phyloP scores from a whole-genome alignment of 441 rosid species.

The Populus tomentosa region DNA sequence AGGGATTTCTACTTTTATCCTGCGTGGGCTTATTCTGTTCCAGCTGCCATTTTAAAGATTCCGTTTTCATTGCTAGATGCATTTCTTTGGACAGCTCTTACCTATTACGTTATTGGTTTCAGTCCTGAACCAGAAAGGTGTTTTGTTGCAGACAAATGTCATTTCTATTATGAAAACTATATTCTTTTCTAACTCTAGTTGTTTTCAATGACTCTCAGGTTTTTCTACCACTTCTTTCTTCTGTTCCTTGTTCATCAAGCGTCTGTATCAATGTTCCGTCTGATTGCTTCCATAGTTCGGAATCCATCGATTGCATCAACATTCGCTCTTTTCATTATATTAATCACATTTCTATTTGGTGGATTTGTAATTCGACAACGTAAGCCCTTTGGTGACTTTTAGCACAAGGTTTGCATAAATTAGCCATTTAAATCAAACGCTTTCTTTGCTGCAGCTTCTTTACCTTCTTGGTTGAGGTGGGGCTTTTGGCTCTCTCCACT shows the following conservation, averaged over 20 bases:
- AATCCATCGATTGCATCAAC: constrained; percentile 23
- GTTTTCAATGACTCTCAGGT: constrained; percentile 13
- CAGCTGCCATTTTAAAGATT: constrained; percentile 22
- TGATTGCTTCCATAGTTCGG: constrained; percentile 24
- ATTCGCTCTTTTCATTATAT: neutral
- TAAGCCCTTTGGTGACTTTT: constrained; percentile 11
- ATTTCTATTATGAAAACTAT: neutral
- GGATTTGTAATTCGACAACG: constrained; percentile 35
- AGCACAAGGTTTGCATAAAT: neutral
- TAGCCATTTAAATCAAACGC: neutral
- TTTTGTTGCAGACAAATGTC: neutral
- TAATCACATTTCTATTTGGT: constrained; percentile 26
- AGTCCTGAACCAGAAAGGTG: constrained; percentile 28
- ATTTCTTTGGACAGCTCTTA: constrained; percentile 26
- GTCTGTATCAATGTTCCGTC: constrained; percentile 26
- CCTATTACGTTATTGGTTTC: constrained; percentile 32
- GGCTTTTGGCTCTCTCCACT: constrained; percentile 48
- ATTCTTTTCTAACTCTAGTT: neutral
- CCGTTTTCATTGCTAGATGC: constrained; percentile 29
- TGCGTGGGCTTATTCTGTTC: constrained; percentile 30
- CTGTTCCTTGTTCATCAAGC: constrained; percentile 22
- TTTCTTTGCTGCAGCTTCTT: constrained; percentile 30
- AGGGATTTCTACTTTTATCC: constrained; percentile 33
- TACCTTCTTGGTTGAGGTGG: constrained; percentile 42
- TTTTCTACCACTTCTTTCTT: constrained; percentile 26